Evolutionary conservation across 768 basidiomycete genomes (phyloP).

Genomic region (Termitomyces sp.): DNA sequence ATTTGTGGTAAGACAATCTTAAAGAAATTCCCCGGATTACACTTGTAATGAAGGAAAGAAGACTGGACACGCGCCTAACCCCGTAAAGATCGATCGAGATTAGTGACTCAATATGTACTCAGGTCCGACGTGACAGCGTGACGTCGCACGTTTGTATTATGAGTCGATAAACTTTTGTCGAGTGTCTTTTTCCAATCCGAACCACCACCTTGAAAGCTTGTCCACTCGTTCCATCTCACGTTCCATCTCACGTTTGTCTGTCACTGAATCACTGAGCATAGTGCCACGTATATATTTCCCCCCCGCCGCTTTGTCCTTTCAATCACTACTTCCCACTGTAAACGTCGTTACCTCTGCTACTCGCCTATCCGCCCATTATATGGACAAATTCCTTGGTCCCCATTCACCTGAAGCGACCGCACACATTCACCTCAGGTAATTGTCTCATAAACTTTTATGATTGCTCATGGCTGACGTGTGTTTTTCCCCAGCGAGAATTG

Average conservation of each 20-base stretch:
- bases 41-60: conserved; percentile 3
- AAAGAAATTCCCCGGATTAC: not conserved
- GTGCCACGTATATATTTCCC: conserved; percentile 15
- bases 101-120: not conserved
- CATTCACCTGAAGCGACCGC: conserved; percentile 73
- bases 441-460: conserved; percentile 19
- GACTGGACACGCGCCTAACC: not conserved
- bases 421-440: conserved; percentile 64
- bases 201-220: conserved; percentile 1
- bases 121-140: conserved; percentile 14
- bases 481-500: conserved; percentile 53
- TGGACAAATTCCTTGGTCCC: conserved; percentile 74
- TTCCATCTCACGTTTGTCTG: conserved; percentile 29
- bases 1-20: conserved; percentile 5
- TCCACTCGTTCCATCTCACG: conserved; percentile 23
- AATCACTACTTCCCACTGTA: conserved; percentile 12
- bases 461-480: conserved; percentile 12
- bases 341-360: conserved; percentile 12
- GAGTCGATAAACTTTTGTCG: conserved; percentile 12
- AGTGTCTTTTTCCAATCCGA: conserved; percentile 8
- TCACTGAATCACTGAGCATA: conserved; percentile 3
- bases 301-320: conserved; percentile 4
- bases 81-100: conserved; percentile 7
- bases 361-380: conserved; percentile 25
- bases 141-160: conserved; percentile 24